These are phyloP conservation scores for Lagerstroemia fauriei DNA, from an alignment of 441 rosid species.

Conservation along the genomic window DNA sequence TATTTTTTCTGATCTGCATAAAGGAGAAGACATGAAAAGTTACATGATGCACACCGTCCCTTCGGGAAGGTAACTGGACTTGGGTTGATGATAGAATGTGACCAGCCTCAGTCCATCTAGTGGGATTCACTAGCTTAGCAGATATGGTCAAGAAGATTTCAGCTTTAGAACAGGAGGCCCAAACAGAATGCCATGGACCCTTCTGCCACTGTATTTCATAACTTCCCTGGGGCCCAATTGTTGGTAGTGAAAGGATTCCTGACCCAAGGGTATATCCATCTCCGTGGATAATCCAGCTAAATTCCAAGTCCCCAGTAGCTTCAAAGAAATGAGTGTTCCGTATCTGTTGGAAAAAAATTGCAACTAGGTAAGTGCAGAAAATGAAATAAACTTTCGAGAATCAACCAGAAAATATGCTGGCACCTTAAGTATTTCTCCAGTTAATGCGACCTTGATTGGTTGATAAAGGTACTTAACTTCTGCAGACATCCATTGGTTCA, in stretches of 20 bases:
- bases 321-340: constrained; percentile 61
- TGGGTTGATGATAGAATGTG: constrained; percentile 80
- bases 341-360: constrained; percentile 51
- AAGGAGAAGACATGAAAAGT: neutral
- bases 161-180: constrained; percentile 64
- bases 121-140: constrained; percentile 56
- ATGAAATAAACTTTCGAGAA: neutral
- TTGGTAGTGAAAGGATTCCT: constrained; percentile 62
- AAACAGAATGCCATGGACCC: constrained; percentile 77
- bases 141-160: constrained; percentile 66
- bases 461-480: constrained; percentile 87
- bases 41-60: constrained; percentile 62
- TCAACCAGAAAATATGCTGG: constrained; percentile 16
- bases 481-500: constrained; percentile 41
- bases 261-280: constrained; percentile 74
- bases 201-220: constrained; percentile 63
- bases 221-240: constrained; percentile 66
- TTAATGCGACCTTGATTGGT: constrained; percentile 70
- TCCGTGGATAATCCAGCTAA: constrained; percentile 69
- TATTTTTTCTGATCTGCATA: neutral
- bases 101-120: constrained; percentile 78
- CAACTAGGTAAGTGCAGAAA: neutral
- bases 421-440: constrained; percentile 61
- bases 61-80: constrained; percentile 64
- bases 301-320: constrained; percentile 69